Evolutionary conservation across 2,329 filamentous ascomycete species (phyloP), one percentile per base, ranked within the genome.

Genomic region (Neurospora crassa): DNA sequence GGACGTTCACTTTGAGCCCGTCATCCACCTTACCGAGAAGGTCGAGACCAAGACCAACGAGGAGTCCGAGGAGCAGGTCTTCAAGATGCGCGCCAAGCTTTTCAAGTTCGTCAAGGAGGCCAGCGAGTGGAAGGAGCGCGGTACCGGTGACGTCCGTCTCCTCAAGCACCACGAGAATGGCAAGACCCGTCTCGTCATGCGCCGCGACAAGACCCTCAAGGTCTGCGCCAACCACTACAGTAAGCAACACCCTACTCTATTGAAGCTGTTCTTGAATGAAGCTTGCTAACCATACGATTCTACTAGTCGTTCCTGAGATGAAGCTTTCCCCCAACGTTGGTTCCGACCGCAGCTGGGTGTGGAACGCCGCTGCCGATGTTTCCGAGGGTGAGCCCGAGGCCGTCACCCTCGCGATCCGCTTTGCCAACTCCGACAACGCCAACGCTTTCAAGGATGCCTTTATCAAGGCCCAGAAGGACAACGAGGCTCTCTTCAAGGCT

Each of bases 181-280:
- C 84, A 98, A 98, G 91, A 97, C 94, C 72, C 90, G 96, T 78
- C 87, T 99, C 78, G 96, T 99, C 78, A 99, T 99, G 96, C 92
- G 96, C 82, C 90, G 96, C 81, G 96, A 99, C 87, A 98, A 98
- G 93, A 99, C 96, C 73, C 90, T 98, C 85, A 99, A 99, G 89
- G 96, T 99, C 84, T 99, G 96, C 91, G 96, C 96, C 81, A 99
- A 99, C 88, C 96, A 99, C 88, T 99, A 99, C 85, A 91, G 94
- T 97, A 90, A 79, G 92, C 85, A 40, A 14, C 20, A 37, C 16
- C 40, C 68, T n/a, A 16, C n/a, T n/a, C 11, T 12, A 14, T 14
- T 20, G 20, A 59, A 67, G 16, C 10, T 12, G 69, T 69, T 29
- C 16, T 2, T 45, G 53, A 37, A 41, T 42, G 0, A 59, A 40